Evolutionary conservation across 495 filamentous ascomycete species (phyloP).

Genomic region (Lentithecium fluviatile): DNA sequence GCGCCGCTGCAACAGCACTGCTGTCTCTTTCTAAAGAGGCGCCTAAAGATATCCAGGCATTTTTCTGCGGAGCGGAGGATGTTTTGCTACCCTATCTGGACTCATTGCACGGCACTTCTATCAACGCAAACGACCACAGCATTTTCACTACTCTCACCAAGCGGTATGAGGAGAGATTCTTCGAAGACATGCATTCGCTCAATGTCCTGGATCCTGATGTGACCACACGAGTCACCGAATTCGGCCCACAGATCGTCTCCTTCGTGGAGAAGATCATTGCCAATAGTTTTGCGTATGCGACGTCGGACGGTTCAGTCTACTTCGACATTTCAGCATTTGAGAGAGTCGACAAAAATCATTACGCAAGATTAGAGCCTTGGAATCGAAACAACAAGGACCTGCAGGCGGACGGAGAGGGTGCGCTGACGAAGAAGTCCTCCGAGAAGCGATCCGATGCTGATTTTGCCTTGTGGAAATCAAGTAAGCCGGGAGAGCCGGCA

Average conservation of each 20-base stretch:
- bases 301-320: constrained; percentile 84
- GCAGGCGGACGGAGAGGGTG: constrained; percentile 86
- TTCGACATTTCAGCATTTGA: constrained; percentile 92
- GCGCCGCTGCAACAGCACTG: constrained; percentile 40
- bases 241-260: constrained; percentile 75
- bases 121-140: constrained; percentile 70
- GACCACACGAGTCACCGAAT: constrained; percentile 86
- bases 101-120: constrained; percentile 65
- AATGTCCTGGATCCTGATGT: constrained; percentile 83
- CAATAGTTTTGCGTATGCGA: constrained; percentile 83
- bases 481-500: constrained; percentile 85
- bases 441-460: constrained; percentile 74
- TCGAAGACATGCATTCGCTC: constrained; percentile 76
- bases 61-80: constrained; percentile 56
- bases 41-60: constrained; percentile 48
- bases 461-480: constrained; percentile 94
- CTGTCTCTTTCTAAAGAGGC: constrained; percentile 18
- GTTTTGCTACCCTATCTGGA: constrained; percentile 88
- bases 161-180: constrained; percentile 79
- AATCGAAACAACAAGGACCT: constrained; percentile 78
- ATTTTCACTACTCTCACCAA: constrained; percentile 80
- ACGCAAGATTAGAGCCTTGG: constrained; percentile 84
- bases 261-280: constrained; percentile 75
- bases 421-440: constrained; percentile 62
- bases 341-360: constrained; percentile 67